A percentile compares a stretch with the other conserved stretches of the same genome.
Evolutionary conservation across 768 basidiomycete species (phyloP).

Genomic region (Pulveroboletus sp.): DNA sequence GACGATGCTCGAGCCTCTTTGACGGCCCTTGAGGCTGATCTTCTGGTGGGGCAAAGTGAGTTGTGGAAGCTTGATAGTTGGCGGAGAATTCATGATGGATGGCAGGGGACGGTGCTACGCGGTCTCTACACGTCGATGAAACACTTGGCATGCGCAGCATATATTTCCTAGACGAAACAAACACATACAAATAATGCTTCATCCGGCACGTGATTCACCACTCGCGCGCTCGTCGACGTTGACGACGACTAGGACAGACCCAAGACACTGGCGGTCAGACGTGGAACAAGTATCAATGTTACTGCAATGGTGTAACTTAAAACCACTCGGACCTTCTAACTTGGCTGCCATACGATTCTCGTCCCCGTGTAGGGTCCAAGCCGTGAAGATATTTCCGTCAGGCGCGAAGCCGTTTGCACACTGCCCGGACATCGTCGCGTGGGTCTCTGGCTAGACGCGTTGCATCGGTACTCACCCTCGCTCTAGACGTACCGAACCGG

Average conservation of each 20-base stretch:
- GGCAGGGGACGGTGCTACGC: neutral
- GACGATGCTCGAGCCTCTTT: constrained; percentile 70
- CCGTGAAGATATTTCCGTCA: constrained; percentile 66
- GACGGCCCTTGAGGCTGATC: constrained; percentile 39
- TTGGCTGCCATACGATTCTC: constrained; percentile 71
- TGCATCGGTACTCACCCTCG: neutral
- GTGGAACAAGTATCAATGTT: constrained; percentile 35
- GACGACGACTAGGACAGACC: neutral
- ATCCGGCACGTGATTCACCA: constrained; percentile 13
- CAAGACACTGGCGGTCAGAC: too few species aligned
- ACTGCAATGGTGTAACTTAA: constrained; percentile 64
- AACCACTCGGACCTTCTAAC: constrained; percentile 50
- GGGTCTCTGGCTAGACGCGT: constrained; percentile 19
- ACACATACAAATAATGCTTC: constrained; percentile 11
- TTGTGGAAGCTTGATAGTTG: constrained; percentile 52
- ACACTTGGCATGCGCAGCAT: neutral
- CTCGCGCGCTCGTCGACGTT: neutral
- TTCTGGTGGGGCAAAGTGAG: constrained; percentile 32
- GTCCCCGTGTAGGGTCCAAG: constrained; percentile 60
- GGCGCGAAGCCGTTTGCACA: constrained; percentile 57
- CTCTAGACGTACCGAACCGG: constrained; percentile 62
- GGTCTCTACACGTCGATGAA: neutral
- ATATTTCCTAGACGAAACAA: neutral
- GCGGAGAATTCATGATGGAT: constrained; percentile 44
- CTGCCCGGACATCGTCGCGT: constrained; percentile 62